Evolutionary conservation across 2,329 filamentous ascomycete species (phyloP).

Genomic region (Exophiala sideris): DNA sequence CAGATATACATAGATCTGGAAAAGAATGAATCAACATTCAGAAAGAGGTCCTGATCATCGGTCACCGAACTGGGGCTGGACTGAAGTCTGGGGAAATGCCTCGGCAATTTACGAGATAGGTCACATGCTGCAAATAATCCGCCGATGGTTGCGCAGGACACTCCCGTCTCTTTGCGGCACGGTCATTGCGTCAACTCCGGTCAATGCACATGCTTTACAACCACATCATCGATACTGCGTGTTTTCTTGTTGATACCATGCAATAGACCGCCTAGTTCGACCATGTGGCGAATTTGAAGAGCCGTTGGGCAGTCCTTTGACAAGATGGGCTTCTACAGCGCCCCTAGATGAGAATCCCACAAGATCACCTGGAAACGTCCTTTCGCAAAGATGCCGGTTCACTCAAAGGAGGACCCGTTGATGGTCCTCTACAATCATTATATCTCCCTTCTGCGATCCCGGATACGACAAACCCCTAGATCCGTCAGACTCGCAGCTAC

Average conservation of each 20-base stretch:
- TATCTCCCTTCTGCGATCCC: slow-evolving; percentile 46
- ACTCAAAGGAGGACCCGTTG: slow-evolving; percentile 74
- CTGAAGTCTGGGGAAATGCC: too few species aligned
- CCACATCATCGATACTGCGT: too few species aligned
- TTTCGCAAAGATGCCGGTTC: slow-evolving; percentile 66
- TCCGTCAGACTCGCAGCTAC: slow-evolving; percentile 72
- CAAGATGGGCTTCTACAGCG: not conserved
- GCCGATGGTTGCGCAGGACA: too few species aligned
- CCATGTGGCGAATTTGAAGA: not conserved
- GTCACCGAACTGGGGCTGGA: too few species aligned
- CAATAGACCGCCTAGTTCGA: not conserved
- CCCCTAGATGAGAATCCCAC: not conserved
- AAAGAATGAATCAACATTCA: not conserved
- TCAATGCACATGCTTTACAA: too few species aligned
- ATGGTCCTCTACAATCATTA: slow-evolving; percentile 64
- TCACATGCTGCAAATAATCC: too few species aligned
- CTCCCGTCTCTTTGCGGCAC: not conserved
- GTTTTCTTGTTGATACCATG: too few species aligned
- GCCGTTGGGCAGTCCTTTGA: not conserved
- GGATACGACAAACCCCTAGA: slow-evolving; percentile 63
- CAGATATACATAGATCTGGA: not conserved
- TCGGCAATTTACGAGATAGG: too few species aligned
- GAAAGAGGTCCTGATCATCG: not conserved
- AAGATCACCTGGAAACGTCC: slow-evolving; percentile 1
- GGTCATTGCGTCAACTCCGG: too few species aligned